Evolutionary conservation across 1,284 basidiomycete genomes (phyloP).

Genomic region (Malassezia nana): DNA sequence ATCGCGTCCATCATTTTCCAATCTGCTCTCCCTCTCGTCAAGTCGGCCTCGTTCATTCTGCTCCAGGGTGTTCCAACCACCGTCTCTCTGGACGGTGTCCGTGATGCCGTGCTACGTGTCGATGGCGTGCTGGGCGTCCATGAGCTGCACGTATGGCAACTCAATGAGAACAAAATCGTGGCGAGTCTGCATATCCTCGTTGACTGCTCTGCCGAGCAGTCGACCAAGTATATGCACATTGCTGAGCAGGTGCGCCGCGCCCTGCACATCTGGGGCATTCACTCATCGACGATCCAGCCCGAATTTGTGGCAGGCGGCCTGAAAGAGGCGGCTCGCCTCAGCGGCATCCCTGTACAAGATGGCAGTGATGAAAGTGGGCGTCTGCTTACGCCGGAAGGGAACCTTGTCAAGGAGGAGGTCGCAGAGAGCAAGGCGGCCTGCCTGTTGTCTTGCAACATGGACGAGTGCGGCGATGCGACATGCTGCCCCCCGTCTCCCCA

Average conservation of each 20-base stretch:
- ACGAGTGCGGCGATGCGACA: conserved; percentile 33
- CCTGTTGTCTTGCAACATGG: conserved; percentile 34
- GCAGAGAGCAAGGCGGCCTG: conserved; percentile 33
- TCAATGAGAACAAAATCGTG: conserved; percentile 76
- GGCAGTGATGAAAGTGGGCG: conserved; percentile 21
- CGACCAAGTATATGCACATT: conserved; percentile 67
- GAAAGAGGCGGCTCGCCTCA: conserved; percentile 33
- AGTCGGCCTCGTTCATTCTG: conserved; percentile 90
- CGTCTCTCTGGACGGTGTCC: conserved; percentile 77
- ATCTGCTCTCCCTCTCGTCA: conserved; percentile 83
- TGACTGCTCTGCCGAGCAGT: conserved; percentile 55
- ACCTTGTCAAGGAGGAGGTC: conserved; percentile 34
- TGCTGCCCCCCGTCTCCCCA: conserved; percentile 24
- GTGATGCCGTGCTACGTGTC: conserved; percentile 65
- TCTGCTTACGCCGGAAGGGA: conserved; percentile 32
- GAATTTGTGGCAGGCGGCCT: conserved; percentile 43
- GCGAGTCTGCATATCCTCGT: conserved; percentile 92
- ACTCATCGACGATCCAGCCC: conserved; percentile 56
- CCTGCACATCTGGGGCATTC: conserved; percentile 82
- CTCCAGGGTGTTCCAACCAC: conserved; percentile 86
- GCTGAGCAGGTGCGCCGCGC: conserved; percentile 71
- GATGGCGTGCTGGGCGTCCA: conserved; percentile 84
- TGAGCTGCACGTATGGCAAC: conserved; percentile 84
- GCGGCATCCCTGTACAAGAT: conserved; percentile 26
- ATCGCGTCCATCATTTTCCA: conserved; percentile 96